A percentile compares a stretch with the other conserved stretches of the same genome.
phyloP scores from a whole-genome alignment of 2,329 filamentous ascomycete species.

The Penicillium sp. region DNA sequence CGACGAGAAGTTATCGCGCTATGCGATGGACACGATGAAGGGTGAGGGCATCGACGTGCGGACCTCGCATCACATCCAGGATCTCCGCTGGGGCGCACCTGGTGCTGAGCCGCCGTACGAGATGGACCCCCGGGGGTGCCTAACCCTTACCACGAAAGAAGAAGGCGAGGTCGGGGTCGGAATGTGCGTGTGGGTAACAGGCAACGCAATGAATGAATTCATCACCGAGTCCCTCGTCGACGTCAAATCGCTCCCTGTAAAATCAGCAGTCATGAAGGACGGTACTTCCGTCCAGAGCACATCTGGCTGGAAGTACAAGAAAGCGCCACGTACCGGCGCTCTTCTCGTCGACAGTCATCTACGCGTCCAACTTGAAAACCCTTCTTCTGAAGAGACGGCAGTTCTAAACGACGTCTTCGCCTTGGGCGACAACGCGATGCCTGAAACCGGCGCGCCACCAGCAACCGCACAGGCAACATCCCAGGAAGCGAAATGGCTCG shows the following conservation, averaged over 20 bases:
- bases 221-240: conserved; percentile 33
- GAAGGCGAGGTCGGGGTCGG: conserved; percentile 63
- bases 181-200: conserved; percentile 63
- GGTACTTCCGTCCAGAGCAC: conserved; percentile 11
- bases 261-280: conserved; percentile 35
- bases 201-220: conserved; percentile 43
- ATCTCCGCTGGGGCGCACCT: conserved; percentile 57
- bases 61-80: conserved; percentile 62
- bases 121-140: conserved; percentile 49
- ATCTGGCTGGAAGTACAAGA: conserved; percentile 55
- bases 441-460: conserved; percentile 57
- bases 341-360: conserved; percentile 62
- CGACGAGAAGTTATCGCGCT: conserved; percentile 60
- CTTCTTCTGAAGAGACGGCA: conserved; percentile 38
- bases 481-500: conserved; percentile 64
- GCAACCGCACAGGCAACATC: conserved; percentile 64
- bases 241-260: conserved; percentile 39
- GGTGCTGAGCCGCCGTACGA: conserved; percentile 39
- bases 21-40: conserved; percentile 61
- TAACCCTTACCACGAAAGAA: conserved; percentile 61
- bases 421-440: conserved; percentile 61
- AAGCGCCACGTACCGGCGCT: conserved; percentile 51
- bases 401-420: conserved; percentile 60
- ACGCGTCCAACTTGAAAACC: conserved; percentile 56
- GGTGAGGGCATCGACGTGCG: conserved; percentile 62